phyloP scores from a whole-genome alignment of 2,329 filamentous ascomycete genomes.

The Huntiella bhutanensis region DNA sequence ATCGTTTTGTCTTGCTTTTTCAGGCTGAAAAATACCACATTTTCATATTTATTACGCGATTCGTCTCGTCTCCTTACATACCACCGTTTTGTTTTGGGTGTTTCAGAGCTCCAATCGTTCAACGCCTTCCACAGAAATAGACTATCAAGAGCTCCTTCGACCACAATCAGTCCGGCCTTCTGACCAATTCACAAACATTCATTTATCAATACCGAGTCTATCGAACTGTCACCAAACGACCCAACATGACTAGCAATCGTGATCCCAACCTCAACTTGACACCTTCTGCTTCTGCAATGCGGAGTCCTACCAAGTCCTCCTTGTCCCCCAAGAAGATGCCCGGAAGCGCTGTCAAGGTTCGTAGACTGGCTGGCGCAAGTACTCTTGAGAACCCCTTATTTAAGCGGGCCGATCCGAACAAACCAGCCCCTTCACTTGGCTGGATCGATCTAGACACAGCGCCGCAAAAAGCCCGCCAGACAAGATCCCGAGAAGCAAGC shows the following conservation, averaged over 20 bases:
- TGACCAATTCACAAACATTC: too few species aligned
- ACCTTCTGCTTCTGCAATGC: conserved; percentile 1
- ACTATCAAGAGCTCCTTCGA: too few species aligned
- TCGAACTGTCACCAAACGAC: too few species aligned
- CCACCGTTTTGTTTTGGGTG: too few species aligned
- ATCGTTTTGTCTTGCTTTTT: too few species aligned
- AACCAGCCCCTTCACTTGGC: conserved; percentile 1
- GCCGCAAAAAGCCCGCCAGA: not conserved
- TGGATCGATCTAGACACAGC: conserved; percentile 11
- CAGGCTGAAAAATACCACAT: too few species aligned
- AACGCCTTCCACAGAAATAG: too few species aligned
- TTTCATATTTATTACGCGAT: too few species aligned
- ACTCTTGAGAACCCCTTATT: conserved; percentile 11
- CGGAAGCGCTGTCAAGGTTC: conserved; percentile 9
- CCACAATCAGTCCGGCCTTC: too few species aligned
- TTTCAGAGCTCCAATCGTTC: too few species aligned
- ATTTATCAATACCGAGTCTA: too few species aligned
- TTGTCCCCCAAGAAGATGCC: conserved; percentile 18
- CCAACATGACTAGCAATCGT: not conserved
- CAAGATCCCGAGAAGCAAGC: not conserved
- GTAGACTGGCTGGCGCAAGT: conserved; percentile 7
- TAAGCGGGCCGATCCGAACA: conserved; percentile 1
- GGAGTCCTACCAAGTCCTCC: conserved; percentile 14
- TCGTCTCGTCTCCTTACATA: too few species aligned
- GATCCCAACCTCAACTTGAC: conserved; percentile 4